phyloP scores from a whole-genome alignment of 495 filamentous ascomycete species.

The Sabuloglossum arenarium region DNA sequence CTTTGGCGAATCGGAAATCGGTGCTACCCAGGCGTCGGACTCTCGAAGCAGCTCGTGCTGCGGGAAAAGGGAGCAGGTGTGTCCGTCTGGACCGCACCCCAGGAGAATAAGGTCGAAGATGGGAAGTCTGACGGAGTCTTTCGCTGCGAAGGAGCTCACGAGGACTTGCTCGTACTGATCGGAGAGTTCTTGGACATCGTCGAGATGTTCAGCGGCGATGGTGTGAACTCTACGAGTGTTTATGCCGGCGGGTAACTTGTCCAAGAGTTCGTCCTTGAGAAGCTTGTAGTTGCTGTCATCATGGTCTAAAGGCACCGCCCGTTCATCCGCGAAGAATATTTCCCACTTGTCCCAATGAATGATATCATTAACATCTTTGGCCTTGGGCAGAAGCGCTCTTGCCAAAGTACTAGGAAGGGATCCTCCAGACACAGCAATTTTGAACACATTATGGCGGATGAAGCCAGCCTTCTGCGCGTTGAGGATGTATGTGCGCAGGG shows the following conservation, averaged over 20 bases:
- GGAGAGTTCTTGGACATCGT: constrained; percentile 77
- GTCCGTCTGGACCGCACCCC: constrained; percentile 86
- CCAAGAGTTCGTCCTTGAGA: constrained; percentile 66
- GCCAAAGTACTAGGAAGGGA: constrained; percentile 79
- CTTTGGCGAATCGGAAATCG: constrained; percentile 85
- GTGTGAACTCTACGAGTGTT: constrained; percentile 51
- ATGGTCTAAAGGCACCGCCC: constrained; percentile 78
- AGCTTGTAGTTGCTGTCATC: constrained; percentile 85
- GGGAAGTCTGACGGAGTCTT: constrained; percentile 75
- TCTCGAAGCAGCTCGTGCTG: constrained; percentile 73
- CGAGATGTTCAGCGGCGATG: constrained; percentile 49
- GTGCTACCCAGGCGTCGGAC: constrained; percentile 75
- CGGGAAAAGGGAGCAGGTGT: constrained; percentile 93
- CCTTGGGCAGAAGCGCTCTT: constrained; percentile 46
- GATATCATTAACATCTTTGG: constrained; percentile 36
- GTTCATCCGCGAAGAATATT: constrained; percentile 96
- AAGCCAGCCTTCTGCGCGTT: constrained; percentile 58
- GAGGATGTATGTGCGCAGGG: constrained; percentile 64
- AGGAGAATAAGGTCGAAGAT: constrained; percentile 87
- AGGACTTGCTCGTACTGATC: constrained; percentile 85
- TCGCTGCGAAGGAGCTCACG: constrained; percentile 59
- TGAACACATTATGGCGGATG: constrained; percentile 62
- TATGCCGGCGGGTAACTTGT: constrained; percentile 53
- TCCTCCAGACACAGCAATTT: constrained; percentile 82
- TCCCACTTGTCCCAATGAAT: constrained; percentile 78